These are phyloP conservation scores for Colletotrichum liaoningense DNA, from an alignment of 2,329 filamentous ascomycete species.

Conservation along the genomic window DNA sequence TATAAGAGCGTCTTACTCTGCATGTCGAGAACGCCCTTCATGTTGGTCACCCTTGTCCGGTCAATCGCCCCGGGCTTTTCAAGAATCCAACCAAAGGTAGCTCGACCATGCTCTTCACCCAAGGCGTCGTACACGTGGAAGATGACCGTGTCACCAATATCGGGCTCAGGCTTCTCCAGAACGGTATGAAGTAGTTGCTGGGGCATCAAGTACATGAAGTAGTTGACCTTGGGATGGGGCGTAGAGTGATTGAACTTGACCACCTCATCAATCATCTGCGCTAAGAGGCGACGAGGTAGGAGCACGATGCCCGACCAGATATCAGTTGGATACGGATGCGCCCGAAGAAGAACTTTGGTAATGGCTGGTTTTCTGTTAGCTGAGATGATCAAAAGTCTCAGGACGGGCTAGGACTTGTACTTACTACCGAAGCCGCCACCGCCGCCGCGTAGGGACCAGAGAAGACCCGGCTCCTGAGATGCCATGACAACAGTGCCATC, in stretches of 20 bases:
- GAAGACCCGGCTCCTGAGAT: conserved; percentile 19
- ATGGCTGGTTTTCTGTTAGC: not conserved
- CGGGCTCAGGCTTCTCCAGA: conserved; percentile 4
- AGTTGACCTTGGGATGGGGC: conserved; percentile 22
- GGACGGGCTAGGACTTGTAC: not conserved
- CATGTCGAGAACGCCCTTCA: conserved; percentile 21
- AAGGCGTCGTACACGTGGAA: conserved; percentile 24
- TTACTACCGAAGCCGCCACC: conserved; percentile 24
- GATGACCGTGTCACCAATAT: conserved; percentile 3
- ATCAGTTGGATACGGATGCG: conserved; percentile 19
- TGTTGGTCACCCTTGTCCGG: conserved; percentile 22
- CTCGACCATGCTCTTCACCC: conserved; percentile 13
- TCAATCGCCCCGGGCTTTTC: conserved; percentile 17
- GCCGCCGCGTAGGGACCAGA: conserved; percentile 20
- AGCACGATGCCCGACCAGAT: conserved; percentile 23
- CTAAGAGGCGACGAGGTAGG: not conserved
- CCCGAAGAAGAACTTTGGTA: conserved; percentile 20
- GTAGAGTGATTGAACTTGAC: conserved; percentile 7
- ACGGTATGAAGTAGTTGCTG: conserved; percentile 4
- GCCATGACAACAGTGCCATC: conserved; percentile 21
- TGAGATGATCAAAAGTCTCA: not conserved
- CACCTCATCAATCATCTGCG: conserved; percentile 14
- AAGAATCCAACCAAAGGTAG: conserved; percentile 6
- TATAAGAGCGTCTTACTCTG: not conserved
- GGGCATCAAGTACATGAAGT: conserved; percentile 25